phyloP scores from a whole-genome alignment of 768 basidiomycete species.

The Agrocybe pediades region DNA sequence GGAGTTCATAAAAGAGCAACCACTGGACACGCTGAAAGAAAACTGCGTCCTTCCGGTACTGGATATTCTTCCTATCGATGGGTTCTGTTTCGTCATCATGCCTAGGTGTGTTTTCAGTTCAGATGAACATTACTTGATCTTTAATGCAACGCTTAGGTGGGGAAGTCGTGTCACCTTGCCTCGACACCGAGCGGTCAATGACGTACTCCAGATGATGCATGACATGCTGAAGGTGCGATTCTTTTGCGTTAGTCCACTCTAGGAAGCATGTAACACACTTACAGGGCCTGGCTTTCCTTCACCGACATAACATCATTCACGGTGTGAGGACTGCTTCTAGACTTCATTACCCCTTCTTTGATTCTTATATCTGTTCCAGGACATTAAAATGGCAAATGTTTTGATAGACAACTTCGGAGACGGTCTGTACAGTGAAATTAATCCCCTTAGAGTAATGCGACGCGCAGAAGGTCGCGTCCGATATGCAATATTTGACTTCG shows the following conservation, averaged over 20 bases:
- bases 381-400: slow-evolving; percentile 15
- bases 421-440: neutral
- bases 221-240: slow-evolving; percentile 13
- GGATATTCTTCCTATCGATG: slow-evolving; percentile 24
- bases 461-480: slow-evolving; percentile 11
- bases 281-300: slow-evolving; percentile 19
- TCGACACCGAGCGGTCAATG: neutral
- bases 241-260: neutral
- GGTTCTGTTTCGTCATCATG: slow-evolving; percentile 28
- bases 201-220: slow-evolving; percentile 15
- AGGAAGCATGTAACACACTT: neutral
- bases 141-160: slow-evolving; percentile 13
- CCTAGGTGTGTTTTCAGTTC: slow-evolving; percentile 22
- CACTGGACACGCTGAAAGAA: neutral
- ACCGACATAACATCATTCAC: slow-evolving; percentile 20
- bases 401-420: slow-evolving; percentile 19
- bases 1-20: slow-evolving; percentile 18
- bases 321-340: slow-evolving; percentile 6
- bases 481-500: slow-evolving; percentile 24
- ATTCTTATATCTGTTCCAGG: neutral
- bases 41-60: slow-evolving; percentile 25
- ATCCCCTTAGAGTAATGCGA: slow-evolving; percentile 1
- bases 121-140: neutral
- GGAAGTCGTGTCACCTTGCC: neutral
- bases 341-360: neutral